These are phyloP conservation scores for Cordyceps fumosorosea DNA, from an alignment of 2,329 filamentous ascomycete genomes.

Conservation along the genomic window DNA sequence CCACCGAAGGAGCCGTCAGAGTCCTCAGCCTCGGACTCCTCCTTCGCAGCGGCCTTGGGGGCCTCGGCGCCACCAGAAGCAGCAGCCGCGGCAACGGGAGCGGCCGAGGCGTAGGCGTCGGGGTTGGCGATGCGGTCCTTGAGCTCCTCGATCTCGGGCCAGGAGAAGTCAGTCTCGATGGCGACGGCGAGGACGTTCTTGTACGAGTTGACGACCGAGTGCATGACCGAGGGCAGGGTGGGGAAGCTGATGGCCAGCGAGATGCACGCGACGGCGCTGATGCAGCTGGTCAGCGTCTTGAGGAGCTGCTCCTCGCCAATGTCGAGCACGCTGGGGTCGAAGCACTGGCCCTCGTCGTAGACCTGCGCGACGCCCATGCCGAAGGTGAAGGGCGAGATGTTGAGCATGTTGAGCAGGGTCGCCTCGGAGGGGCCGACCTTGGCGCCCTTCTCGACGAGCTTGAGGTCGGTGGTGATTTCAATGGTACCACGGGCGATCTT, in stretches of 20 bases:
- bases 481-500: slow-evolving; percentile 99
- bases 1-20: slow-evolving; percentile 65
- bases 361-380: slow-evolving; percentile 95
- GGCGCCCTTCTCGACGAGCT: slow-evolving; percentile 85
- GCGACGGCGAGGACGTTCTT: slow-evolving; percentile 93
- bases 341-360: slow-evolving; percentile 95
- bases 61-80: slow-evolving; percentile 44
- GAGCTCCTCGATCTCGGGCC: slow-evolving; percentile 93
- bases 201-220: slow-evolving; percentile 96
- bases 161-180: slow-evolving; percentile 83
- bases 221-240: slow-evolving; percentile 90
- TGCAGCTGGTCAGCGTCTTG: slow-evolving; percentile 69
- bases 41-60: slow-evolving; percentile 58
- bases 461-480: slow-evolving; percentile 96
- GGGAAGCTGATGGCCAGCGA: slow-evolving; percentile 93
- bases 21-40: slow-evolving; percentile 61
- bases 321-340: slow-evolving; percentile 80
- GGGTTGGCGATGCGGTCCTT: slow-evolving; percentile 99
- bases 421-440: slow-evolving; percentile 99
- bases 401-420: slow-evolving; percentile 98
- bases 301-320: slow-evolving; percentile 94
- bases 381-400: slow-evolving; percentile 99
- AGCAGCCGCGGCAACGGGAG: slow-evolving; percentile 59
- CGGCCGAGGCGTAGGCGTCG: slow-evolving; percentile 84
- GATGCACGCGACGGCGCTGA: slow-evolving; percentile 81